Percentiles rank a stretch among this genome's conserved stretches.
Conservation (phyloP, 495 filamentous ascomycete species). For the Podospora fimiseda region DNA sequence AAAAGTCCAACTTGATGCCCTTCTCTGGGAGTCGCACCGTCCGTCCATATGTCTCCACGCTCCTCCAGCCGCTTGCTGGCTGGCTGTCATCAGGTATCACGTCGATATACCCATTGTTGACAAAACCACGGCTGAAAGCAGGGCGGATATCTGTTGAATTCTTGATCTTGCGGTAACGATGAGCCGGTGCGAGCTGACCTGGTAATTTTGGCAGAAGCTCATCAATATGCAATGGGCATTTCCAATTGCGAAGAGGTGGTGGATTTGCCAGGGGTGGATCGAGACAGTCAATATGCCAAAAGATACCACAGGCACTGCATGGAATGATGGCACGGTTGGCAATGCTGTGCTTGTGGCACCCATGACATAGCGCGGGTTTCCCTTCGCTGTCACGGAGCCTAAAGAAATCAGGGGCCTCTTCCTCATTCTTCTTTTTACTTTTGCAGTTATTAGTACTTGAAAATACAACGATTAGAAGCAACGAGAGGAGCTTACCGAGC, state of each 20-base stretch:
- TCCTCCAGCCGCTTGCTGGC: slow-evolving; percentile 32
- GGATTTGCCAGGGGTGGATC: slow-evolving; percentile 76
- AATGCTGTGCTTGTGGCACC: slow-evolving; percentile 55
- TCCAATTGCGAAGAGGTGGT: slow-evolving; percentile 68
- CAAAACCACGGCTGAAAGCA: slow-evolving; percentile 51
- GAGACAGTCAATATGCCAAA: slow-evolving; percentile 89
- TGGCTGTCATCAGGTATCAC: slow-evolving; percentile 58
- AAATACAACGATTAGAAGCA: slow-evolving; percentile 7
- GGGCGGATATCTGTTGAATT: slow-evolving; percentile 38
- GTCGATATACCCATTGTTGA: slow-evolving; percentile 75
- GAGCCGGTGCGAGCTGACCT: slow-evolving; percentile 38
- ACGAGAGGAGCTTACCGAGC: slow-evolving; percentile 23
- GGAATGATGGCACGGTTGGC: slow-evolving; percentile 60
- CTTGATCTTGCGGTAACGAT: slow-evolving; percentile 50
- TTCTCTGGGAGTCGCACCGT: slow-evolving; percentile 62
- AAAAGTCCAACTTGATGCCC: slow-evolving; percentile 75
- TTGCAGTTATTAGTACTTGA: slow-evolving; percentile 22
- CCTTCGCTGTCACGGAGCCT: slow-evolving; percentile 60
- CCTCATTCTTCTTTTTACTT: slow-evolving; percentile 51
- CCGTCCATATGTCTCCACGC: slow-evolving; percentile 46
- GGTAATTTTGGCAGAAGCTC: slow-evolving; percentile 40
- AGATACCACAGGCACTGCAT: slow-evolving; percentile 72
- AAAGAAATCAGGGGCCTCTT: slow-evolving; percentile 59
- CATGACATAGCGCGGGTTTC: slow-evolving; percentile 62
- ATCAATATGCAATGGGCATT: slow-evolving; percentile 81